Conservation (phyloP, 129 eudicot genomes). For the Pulicaria dysenterica region DNA sequence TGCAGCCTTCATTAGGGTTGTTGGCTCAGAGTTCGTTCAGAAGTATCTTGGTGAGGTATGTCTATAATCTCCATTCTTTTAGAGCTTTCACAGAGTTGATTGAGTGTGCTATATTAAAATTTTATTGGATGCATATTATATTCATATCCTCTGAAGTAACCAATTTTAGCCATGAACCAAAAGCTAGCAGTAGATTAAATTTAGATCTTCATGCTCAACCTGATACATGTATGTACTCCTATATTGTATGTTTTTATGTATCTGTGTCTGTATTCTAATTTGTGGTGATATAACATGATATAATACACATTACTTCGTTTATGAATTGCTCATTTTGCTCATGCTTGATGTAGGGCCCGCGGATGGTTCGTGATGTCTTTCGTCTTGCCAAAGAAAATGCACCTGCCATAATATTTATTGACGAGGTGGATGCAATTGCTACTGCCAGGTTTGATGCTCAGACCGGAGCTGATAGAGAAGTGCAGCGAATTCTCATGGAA, state of each 20-base stretch:
- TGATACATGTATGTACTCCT: no score
- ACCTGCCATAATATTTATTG: constrained; percentile 87
- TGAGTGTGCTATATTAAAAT: background rate
- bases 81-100: background rate
- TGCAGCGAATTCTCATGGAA: constrained; percentile 89
- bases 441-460: constrained; percentile 94
- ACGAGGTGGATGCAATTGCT: constrained; percentile 91
- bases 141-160: background rate
- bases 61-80: background rate
- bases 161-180: background rate
- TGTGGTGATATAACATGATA: background rate
- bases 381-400: constrained; percentile 94
- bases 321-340: background rate
- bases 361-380: constrained; percentile 96
- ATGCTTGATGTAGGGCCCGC: constrained; percentile 59
- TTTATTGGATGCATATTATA: background rate
- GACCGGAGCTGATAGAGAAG: constrained; percentile 91
- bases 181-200: no score
- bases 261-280: no score
- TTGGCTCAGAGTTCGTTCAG: constrained; percentile 91
- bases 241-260: no score
- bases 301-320: background rate
- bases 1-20: constrained; percentile 87
- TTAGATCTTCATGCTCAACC: no score
- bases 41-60: constrained; percentile 94